A percentile compares a stretch with the other conserved stretches of the same genome.
Evolutionary conservation across 768 basidiomycete species (phyloP).

Genomic region (Kwoniella sp.): DNA sequence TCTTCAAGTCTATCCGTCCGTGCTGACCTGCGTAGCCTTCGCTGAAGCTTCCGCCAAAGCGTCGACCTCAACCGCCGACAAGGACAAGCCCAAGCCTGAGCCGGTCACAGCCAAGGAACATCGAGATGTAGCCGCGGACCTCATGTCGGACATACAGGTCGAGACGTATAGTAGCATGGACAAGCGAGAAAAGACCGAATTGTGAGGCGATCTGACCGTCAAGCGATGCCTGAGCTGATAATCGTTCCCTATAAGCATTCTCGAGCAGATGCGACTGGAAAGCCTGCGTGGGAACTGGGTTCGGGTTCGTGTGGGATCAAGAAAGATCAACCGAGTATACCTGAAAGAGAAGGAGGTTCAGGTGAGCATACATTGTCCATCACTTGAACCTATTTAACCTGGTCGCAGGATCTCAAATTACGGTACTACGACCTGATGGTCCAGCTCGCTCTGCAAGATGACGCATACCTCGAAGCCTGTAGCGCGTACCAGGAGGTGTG

Average conservation of each 20-base stretch:
- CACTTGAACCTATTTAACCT: conserved; percentile 7
- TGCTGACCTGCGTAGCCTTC: conserved; percentile 7
- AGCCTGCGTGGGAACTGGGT: conserved; percentile 67
- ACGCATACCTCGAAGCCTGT: conserved; percentile 83
- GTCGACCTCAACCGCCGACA: conserved; percentile 17
- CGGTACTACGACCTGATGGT: conserved; percentile 97
- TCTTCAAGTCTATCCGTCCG: not conserved
- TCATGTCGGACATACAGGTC: conserved; percentile 90
- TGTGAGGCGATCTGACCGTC: too few species aligned
- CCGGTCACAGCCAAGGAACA: conserved; percentile 59
- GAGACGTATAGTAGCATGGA: conserved; percentile 99
- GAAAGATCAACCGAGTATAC: conserved; percentile 91
- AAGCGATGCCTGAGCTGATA: too few species aligned
- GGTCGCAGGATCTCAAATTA: conserved; percentile 80
- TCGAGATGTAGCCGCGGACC: conserved; percentile 78
- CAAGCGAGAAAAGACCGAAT: conserved; percentile 93
- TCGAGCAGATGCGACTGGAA: conserved; percentile 90
- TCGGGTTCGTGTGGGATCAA: conserved; percentile 81
- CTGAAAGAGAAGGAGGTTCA: conserved; percentile 83
- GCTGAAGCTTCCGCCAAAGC: conserved; percentile 16
- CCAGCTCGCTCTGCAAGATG: conserved; percentile 78
- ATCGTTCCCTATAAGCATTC: too few species aligned
- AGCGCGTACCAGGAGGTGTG: conserved; percentile 95
- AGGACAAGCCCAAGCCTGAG: conserved; percentile 38
- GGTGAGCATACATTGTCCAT: too few species aligned